Percentiles rank a stretch among this genome's conserved stretches.
phyloP scores from a whole-genome alignment of 2,329 filamentous ascomycete species.

The Penicillium glabrum region DNA sequence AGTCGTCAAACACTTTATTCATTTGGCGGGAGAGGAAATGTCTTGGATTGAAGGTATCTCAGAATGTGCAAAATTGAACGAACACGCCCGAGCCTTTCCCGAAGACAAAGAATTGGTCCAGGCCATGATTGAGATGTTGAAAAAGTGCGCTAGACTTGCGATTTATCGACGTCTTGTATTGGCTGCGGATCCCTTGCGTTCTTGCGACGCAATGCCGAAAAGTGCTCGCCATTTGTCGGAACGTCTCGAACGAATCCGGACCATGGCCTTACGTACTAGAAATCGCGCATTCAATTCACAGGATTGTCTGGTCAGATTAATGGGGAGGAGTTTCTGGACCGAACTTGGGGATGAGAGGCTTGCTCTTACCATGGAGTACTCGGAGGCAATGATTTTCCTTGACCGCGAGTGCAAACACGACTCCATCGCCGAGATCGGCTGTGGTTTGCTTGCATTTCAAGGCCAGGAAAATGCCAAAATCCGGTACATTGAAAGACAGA shows the following conservation, averaged over 20 bases:
- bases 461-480: constrained; percentile 10
- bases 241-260: no score
- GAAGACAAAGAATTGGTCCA: constrained; percentile 15
- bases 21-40: constrained; percentile 37
- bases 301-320: not conserved
- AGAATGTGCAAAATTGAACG: constrained; percentile 30
- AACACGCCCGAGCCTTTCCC: constrained; percentile 13
- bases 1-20: constrained; percentile 37
- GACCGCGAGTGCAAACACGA: not conserved
- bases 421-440: constrained; percentile 13
- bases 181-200: not conserved
- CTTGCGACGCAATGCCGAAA: not conserved
- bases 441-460: constrained; percentile 10
- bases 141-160: constrained; percentile 31
- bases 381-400: no score
- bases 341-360: not conserved
- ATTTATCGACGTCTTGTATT: constrained; percentile 20
- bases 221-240: not conserved
- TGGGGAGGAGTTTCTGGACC: not conserved
- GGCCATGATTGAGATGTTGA: constrained; percentile 25
- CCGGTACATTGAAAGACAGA: not conserved
- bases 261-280: no score
- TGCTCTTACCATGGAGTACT: not conserved
- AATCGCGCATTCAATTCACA: not conserved
- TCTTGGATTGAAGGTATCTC: constrained; percentile 37